A percentile compares a stretch with the other conserved stretches of the same genome.
These are phyloP conservation scores for Aegilops tauschii DNA, from an alignment of 176 grass and related monocot species.

Conservation along the genomic window DNA sequence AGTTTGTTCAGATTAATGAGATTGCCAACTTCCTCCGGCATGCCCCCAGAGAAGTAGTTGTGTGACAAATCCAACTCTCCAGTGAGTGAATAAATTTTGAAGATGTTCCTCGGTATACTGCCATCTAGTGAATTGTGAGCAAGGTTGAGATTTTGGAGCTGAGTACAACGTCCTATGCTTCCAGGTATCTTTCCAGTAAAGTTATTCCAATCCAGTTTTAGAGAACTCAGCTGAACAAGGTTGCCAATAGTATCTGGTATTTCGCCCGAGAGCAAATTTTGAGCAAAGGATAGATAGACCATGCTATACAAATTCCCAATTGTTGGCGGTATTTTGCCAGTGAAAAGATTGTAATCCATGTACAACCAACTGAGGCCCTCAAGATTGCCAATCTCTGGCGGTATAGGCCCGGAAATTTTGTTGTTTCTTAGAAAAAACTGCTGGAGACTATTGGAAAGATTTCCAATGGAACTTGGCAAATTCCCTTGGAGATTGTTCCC, in stretches of 20 bases:
- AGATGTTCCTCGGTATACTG: slow-evolving; percentile 35
- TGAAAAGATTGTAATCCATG: slow-evolving; percentile 45
- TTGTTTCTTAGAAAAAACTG: slow-evolving; percentile 25
- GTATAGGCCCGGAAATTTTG: slow-evolving; percentile 32
- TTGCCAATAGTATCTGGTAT: slow-evolving; percentile 42
- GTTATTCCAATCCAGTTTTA: slow-evolving; percentile 37
- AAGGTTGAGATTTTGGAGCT: slow-evolving; percentile 46
- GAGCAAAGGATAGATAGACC: slow-evolving; percentile 20
- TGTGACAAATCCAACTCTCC: slow-evolving; percentile 45
- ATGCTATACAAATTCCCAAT: slow-evolving; percentile 39
- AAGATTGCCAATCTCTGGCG: slow-evolving; percentile 39
- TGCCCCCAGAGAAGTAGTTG: slow-evolving; percentile 34
- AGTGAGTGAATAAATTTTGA: slow-evolving; percentile 32
- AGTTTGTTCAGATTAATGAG: slow-evolving; percentile 32
- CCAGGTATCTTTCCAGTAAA: slow-evolving; percentile 48
- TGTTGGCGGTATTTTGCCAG: slow-evolving; percentile 37
- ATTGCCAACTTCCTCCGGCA: slow-evolving; percentile 43
- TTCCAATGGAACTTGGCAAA: slow-evolving; percentile 30
- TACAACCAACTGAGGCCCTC: slow-evolving; percentile 11
- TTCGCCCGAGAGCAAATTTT: slow-evolving; percentile 33
- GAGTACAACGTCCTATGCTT: slow-evolving; percentile 25
- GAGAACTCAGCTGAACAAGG: slow-evolving; percentile 30
- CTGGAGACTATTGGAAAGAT: slow-evolving; percentile 36
- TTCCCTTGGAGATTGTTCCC: slow-evolving; percentile 40
- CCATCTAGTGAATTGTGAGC: slow-evolving; percentile 46